Conservation (phyloP, 2,329 filamentous ascomycete genomes). For the Monilinia laxa region DNA sequence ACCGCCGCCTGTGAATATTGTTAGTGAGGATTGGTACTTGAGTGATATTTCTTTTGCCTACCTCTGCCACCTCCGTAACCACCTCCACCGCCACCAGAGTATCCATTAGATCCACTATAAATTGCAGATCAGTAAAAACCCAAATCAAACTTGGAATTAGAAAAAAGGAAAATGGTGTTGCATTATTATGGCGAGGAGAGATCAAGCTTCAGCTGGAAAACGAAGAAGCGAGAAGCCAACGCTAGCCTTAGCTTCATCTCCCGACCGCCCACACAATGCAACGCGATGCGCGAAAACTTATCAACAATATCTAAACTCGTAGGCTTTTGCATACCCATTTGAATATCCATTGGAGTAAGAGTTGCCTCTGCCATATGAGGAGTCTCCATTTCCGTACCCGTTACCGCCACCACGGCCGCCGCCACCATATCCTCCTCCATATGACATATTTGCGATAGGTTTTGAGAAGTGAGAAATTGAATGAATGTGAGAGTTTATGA, state of each 20-base stretch:
- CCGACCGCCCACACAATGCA: constrained; percentile 36
- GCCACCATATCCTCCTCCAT: constrained; percentile 54
- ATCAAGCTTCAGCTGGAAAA: constrained; percentile 22
- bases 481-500: constrained; percentile 21
- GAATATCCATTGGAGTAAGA: constrained; percentile 52
- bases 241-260: constrained; percentile 28
- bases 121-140: constrained; percentile 42
- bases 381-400: constrained; percentile 57
- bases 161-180: constrained; percentile 31
- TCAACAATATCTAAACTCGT: constrained; percentile 42
- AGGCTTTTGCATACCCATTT: constrained; percentile 47
- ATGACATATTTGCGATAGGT: constrained; percentile 57
- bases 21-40: constrained; percentile 33
- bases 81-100: constrained; percentile 46
- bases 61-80: constrained; percentile 39
- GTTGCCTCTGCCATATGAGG: constrained; percentile 48
- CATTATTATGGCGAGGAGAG: constrained; percentile 24
- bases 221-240: constrained; percentile 30
- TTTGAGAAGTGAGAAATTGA: constrained; percentile 25
- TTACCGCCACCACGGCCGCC: constrained; percentile 49
- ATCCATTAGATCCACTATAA: constrained; percentile 51
- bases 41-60: neutral
- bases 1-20: constrained; percentile 36
- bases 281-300: constrained; percentile 36
- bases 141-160: constrained; percentile 22